phyloP scores from a whole-genome alignment of 805 yeast genomes.

The Jamesozyma spencerorum region DNA sequence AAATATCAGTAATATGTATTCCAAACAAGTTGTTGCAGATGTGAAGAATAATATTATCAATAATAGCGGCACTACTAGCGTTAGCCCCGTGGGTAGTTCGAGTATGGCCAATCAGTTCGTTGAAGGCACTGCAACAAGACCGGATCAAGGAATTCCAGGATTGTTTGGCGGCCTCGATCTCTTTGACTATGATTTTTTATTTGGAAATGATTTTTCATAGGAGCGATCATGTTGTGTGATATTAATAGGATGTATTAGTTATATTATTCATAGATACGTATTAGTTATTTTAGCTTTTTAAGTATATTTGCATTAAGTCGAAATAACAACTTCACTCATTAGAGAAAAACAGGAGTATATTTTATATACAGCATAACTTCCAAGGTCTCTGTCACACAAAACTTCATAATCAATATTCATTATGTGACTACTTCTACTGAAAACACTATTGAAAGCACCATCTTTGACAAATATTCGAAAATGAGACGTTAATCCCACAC shows the following conservation, averaged over 20 bases:
- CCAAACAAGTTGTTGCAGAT: background rate
- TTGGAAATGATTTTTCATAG: conserved; percentile 17
- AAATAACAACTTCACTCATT: background rate
- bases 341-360: no score
- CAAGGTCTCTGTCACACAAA: no score
- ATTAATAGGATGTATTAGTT: background rate
- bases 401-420: no score
- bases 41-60: background rate
- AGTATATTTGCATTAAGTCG: background rate
- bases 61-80: background rate
- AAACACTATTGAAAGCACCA: no score
- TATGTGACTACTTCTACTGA: no score
- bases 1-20: background rate
- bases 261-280: background rate
- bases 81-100: background rate
- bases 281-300: background rate
- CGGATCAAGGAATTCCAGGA: conserved; percentile 12
- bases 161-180: conserved; percentile 24
- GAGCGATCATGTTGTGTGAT: no score
- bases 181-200: conserved; percentile 25
- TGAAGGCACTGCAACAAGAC: background rate
- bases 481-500: no score
- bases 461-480: no score
- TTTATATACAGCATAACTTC: no score
- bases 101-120: conserved; percentile 5